These are phyloP conservation scores for Eragrostis tef DNA, from an alignment of 202 grass and related monocot species.

Conservation along the genomic window DNA sequence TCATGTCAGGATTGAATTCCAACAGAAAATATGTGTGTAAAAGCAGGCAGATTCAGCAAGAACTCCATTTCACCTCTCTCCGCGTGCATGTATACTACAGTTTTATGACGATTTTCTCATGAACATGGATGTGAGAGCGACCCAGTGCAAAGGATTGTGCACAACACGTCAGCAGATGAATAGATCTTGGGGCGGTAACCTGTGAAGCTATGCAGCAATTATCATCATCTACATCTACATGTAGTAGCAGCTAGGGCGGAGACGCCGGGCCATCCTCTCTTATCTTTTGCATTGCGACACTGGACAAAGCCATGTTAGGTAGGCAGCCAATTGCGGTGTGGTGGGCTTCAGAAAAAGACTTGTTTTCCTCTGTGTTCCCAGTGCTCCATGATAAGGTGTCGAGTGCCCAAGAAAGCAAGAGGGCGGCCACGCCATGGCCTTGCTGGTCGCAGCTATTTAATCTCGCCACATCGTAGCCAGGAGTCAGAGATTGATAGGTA, in stretches of 20 bases:
- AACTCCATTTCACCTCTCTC: background rate
- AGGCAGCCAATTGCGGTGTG: constrained; percentile 54
- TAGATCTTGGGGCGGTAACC: constrained; percentile 41
- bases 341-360: constrained; percentile 38
- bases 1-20: background rate
- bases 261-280: background rate
- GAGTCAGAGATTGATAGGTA: background rate
- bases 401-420: constrained; percentile 25
- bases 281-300: constrained; percentile 7
- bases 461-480: background rate
- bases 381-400: constrained; percentile 50
- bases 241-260: background rate
- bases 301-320: constrained; percentile 51
- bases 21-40: background rate
- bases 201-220: constrained; percentile 4
- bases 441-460: constrained; percentile 50
- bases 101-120: background rate
- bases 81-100: background rate
- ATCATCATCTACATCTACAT: background rate
- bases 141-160: constrained; percentile 5
- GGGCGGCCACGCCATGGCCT: background rate
- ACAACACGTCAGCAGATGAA: constrained; percentile 14
- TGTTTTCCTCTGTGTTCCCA: constrained; percentile 11
- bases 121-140: background rate
- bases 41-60: background rate